These are phyloP conservation scores for Fusarium sp. DNA, from an alignment of 2,329 filamentous ascomycete species.

Conservation along the genomic window DNA sequence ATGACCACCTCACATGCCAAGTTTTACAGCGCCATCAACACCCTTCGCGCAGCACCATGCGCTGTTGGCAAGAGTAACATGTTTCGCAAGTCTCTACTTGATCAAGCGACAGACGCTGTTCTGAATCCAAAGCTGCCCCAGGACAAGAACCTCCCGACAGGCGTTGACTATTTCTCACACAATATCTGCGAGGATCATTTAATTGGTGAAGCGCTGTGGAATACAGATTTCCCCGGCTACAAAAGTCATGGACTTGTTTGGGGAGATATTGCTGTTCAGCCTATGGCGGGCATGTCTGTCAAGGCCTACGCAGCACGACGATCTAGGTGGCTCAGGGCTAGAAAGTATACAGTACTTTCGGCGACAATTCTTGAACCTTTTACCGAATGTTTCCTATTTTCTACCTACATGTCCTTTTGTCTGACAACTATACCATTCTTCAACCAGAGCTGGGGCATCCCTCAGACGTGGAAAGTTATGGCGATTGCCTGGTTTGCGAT, in stretches of 20 bases:
- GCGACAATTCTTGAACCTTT: conserved; percentile 94
- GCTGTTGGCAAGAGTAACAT: conserved; percentile 98
- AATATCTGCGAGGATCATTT: conserved; percentile 99
- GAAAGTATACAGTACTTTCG: conserved; percentile 91
- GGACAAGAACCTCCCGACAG: conserved; percentile 62
- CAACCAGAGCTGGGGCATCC: conserved; percentile 60
- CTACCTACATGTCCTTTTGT: conserved; percentile 81
- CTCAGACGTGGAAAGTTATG: conserved; percentile 76
- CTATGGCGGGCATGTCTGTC: conserved; percentile 84
- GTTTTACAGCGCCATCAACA: conserved; percentile 98
- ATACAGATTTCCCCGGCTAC: conserved; percentile 70
- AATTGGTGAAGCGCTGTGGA: conserved; percentile 93
- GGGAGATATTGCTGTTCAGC: conserved; percentile 90
- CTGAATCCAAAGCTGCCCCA: conserved; percentile 57
- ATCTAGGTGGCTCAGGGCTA: conserved; percentile 88
- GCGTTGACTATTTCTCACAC: conserved; percentile 92
- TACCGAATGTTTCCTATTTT: conserved; percentile 88
- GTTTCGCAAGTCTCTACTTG: conserved; percentile 92
- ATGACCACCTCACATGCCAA: conserved; percentile 94
- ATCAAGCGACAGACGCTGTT: conserved; percentile 71
- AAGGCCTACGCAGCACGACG: conserved; percentile 81
- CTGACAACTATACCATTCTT: conserved; percentile 78
- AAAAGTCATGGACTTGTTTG: conserved; percentile 85
- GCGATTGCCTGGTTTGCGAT: conserved; percentile 72
- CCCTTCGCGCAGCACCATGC: conserved; percentile 89